Conservation (phyloP, 2,329 filamentous ascomycete genomes). For the Pestalotiopsis sp. region DNA sequence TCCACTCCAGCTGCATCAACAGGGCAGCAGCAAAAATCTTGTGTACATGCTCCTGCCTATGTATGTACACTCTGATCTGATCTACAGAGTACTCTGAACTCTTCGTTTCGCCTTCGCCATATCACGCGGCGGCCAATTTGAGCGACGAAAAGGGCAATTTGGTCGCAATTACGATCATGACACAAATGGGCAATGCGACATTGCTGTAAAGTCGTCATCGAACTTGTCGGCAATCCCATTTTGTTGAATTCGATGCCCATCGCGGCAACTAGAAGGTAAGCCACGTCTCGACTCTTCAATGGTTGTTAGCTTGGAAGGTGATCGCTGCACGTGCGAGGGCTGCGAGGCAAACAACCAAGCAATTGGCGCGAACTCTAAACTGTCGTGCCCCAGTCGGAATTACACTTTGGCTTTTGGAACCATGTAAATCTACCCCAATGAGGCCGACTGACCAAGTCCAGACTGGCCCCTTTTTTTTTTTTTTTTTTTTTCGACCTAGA, state of each 20-base stretch:
- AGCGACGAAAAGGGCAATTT: neutral
- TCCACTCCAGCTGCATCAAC: too few species aligned
- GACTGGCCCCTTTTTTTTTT: neutral
- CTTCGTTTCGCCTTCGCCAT: too few species aligned
- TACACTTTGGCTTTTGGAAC: neutral
- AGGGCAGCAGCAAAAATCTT: too few species aligned
- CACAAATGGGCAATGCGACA: neutral
- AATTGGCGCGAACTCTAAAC: neutral
- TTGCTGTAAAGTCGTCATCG: neutral
- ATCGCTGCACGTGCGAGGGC: neutral
- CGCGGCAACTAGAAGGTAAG: neutral
- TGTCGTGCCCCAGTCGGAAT: neutral
- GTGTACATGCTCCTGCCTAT: too few species aligned
- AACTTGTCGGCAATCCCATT: neutral
- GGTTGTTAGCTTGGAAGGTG: neutral
- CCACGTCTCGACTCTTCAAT: neutral
- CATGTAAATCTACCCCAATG: neutral
- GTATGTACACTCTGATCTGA: too few species aligned
- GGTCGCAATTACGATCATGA: neutral
- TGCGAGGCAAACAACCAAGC: neutral
- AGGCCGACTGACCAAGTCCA: neutral
- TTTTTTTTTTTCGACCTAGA: neutral
- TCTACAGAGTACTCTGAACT: too few species aligned
- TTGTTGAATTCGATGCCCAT: neutral
- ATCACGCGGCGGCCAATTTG: too few species aligned